These are phyloP conservation scores for Xylariales sp. DNA, from an alignment of 2,329 filamentous ascomycete species.

Conservation along the genomic window DNA sequence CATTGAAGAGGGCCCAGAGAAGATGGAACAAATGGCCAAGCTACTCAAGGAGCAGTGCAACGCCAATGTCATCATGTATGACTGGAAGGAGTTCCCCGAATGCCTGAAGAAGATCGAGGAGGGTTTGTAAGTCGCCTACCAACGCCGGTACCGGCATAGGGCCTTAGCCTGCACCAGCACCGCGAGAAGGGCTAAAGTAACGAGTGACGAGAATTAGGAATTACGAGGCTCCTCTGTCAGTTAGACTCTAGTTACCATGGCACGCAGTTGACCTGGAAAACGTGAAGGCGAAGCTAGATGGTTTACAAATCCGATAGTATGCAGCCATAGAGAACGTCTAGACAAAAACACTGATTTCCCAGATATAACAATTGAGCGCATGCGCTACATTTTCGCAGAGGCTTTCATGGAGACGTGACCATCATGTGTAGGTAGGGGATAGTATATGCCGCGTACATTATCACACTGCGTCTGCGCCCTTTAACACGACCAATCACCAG, in stretches of 20 bases:
- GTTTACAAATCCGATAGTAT: conserved; percentile 12
- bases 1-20: conserved; percentile 57
- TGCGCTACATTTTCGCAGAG: neutral
- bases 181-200: conserved; percentile 32
- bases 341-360: conserved; percentile 25
- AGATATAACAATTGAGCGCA: conserved; percentile 5
- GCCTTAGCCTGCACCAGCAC: conserved; percentile 9
- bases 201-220: conserved; percentile 39
- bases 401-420: neutral
- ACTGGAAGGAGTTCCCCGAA: conserved; percentile 57
- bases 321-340: conserved; percentile 30
- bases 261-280: conserved; percentile 10
- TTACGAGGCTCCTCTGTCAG: conserved; percentile 26
- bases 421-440: neutral
- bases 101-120: conserved; percentile 53
- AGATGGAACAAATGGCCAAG: conserved; percentile 68
- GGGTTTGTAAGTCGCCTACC: conserved; percentile 44
- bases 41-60: conserved; percentile 61
- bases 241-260: conserved; percentile 34
- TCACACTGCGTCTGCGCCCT: neutral
- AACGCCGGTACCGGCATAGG: conserved; percentile 25
- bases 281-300: conserved; percentile 25
- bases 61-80: conserved; percentile 62
- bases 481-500: neutral
- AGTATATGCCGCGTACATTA: neutral